Evolutionary conservation across 345 rosid genomes (phyloP), one percentile per base, ranked within the genome.

Genomic region (Sonneratia caseolaris): DNA sequence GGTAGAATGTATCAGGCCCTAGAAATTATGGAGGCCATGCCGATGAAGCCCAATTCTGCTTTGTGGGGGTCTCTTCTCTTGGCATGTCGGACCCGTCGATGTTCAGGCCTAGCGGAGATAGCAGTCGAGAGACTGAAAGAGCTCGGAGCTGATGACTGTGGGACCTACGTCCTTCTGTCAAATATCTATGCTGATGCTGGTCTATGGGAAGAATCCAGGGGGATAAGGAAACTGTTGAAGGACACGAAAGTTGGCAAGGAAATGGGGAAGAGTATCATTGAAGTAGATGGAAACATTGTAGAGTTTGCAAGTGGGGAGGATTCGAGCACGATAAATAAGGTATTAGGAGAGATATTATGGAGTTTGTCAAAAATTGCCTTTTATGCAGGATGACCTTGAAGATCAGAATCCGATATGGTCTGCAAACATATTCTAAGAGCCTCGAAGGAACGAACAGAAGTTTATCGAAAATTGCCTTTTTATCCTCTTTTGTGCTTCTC

Each of bases 51-150:
- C 12, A 66, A 47, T 73, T 71, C 75, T 37, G 68, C 75, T 48
- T 42, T 79, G 14, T 82, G 82, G 80, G 81, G 82, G 57, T 72
- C 85, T 68, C 73, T 82, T 47, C 77, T 79, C 47, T 10, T 75
- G 73, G 81, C 81, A 15, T 72, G 82, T 75, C 73, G 77, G 68
- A 79, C 40, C 57, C 72, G 72, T 73, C 75, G 18, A 70, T 64
- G 77, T 68, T 72, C 71, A 51, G 40, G 37, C 43, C 73, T 76
- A 0, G 84, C 81, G 70, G 73, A 78, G 57, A 49, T 72, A 19
- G 79, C 74, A 35, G 73, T 75, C 43, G 43, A 79, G 64, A 70
- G 56, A 71, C 82, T 82, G 64, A 74, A 37, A 59, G 79, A 75
- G 73, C 73, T 79, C 15, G 71, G 71, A 77, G 79, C 85, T 27